Conservation (phyloP, 805 yeast species). For the Candida orba region DNA sequence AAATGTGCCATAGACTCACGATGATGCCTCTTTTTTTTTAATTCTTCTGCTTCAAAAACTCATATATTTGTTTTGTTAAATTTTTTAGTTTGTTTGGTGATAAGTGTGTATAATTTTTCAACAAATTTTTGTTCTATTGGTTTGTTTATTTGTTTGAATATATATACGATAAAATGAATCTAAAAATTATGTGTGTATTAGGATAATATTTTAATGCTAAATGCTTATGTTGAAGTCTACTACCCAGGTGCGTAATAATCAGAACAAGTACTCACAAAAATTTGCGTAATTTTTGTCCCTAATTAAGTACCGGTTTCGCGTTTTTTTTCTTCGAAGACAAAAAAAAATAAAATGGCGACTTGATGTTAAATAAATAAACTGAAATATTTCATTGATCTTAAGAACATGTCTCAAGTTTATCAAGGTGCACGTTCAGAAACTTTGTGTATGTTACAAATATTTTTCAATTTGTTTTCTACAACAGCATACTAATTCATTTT, state of each 20-base stretch:
- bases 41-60: background rate
- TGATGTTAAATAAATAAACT: background rate
- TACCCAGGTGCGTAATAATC: too few species aligned
- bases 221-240: too few species aligned
- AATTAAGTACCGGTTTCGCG: constrained; percentile 3
- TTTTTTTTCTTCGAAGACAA: constrained; percentile 2
- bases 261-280: too few species aligned
- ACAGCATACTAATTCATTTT: constrained; percentile 7
- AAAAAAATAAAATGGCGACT: constrained; percentile 4
- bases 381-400: background rate
- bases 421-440: constrained; percentile 86
- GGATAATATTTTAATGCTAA: too few species aligned
- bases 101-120: too few species aligned
- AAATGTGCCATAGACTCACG: background rate
- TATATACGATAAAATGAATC: too few species aligned
- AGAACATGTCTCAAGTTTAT: constrained; percentile 49
- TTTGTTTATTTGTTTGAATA: too few species aligned
- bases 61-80: background rate
- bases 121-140: too few species aligned
- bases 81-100: background rate
- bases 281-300: constrained; percentile 4
- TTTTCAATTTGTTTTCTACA: background rate
- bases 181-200: too few species aligned
- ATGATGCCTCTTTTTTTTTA: background rate
- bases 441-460: constrained; percentile 39